phyloP scores from a whole-genome alignment of 306 rosid genomes.

The Citrullus colocynthis region DNA sequence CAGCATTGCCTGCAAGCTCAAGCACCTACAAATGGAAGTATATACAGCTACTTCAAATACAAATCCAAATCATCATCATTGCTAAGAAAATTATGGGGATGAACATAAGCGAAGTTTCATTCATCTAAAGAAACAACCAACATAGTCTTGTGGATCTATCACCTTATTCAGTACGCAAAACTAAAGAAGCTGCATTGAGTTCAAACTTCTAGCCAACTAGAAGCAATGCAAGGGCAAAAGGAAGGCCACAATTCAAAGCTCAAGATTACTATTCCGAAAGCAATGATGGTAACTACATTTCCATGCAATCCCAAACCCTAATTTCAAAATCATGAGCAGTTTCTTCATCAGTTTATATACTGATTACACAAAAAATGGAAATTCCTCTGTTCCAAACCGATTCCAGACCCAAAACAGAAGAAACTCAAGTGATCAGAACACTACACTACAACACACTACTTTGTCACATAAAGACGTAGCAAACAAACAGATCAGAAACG shows the following conservation, averaged over 20 bases:
- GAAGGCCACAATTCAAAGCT: background rate
- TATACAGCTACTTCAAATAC: background rate
- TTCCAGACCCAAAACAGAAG: background rate
- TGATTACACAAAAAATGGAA: background rate
- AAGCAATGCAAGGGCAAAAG: background rate
- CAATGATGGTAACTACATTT: background rate
- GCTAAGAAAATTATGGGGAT: background rate
- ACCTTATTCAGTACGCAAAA: background rate
- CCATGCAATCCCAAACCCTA: background rate
- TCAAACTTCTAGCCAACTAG: background rate
- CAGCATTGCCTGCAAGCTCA: slow-evolving; percentile 11
- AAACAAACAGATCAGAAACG: background rate
- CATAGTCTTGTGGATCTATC: background rate
- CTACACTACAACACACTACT: background rate
- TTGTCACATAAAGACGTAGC: background rate
- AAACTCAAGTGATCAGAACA: background rate
- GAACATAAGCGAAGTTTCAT: background rate
- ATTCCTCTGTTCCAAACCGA: background rate
- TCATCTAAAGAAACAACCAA: background rate
- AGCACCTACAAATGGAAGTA: slow-evolving; percentile 3
- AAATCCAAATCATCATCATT: background rate
- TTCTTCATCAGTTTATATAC: background rate
- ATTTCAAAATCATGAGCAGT: background rate
- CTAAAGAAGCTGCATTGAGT: background rate
- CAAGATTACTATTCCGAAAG: background rate